Evolutionary conservation across 352 stramenopile species (phyloP).

Genomic region (Phytophthora aleatoria): DNA sequence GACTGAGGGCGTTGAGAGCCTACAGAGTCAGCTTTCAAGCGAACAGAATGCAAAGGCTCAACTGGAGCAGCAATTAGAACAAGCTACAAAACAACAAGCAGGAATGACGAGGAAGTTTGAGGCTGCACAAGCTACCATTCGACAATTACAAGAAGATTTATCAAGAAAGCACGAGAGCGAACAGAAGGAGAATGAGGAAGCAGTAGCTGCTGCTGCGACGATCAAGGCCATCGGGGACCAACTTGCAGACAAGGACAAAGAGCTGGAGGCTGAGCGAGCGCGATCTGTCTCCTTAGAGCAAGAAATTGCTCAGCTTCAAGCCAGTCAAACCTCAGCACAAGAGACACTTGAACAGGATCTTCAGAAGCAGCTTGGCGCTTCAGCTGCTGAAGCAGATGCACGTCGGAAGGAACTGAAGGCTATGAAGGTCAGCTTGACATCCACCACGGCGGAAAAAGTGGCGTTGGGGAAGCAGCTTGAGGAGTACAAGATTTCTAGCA

Average conservation of each 20-base stretch:
- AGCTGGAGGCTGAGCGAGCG: constrained; percentile 26
- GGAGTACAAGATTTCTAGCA: constrained; percentile 30
- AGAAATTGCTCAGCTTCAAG: constrained; percentile 29
- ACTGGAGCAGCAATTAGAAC: constrained; percentile 31
- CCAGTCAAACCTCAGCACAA: constrained; percentile 19
- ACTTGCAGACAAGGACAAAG: constrained; percentile 30
- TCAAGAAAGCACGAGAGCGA: constrained; percentile 24
- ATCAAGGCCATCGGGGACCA: constrained; percentile 27
- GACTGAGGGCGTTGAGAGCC: constrained; percentile 13
- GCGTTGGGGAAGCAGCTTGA: constrained; percentile 32
- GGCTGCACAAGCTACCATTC: constrained; percentile 31
- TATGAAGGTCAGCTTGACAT: constrained; percentile 21
- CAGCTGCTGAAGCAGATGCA: constrained; percentile 19
- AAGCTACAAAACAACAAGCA: constrained; percentile 26
- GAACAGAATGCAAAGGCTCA: constrained; percentile 25
- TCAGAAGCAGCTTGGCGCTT: constrained; percentile 22
- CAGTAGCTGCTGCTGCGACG: constrained; percentile 20
- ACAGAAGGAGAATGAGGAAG: constrained; percentile 26
- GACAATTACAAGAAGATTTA: constrained; percentile 43
- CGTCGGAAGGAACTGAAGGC: constrained; percentile 23
- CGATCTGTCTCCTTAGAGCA: constrained; percentile 28
- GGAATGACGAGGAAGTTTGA: constrained; percentile 36
- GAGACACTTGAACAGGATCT: constrained; percentile 29
- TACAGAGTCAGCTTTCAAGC: constrained; percentile 29
- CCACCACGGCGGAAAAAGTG: constrained; percentile 25